These are phyloP conservation scores for Endotrypanum monterogeii DNA, from an alignment of 208 protist genomes.

Conservation along the genomic window DNA sequence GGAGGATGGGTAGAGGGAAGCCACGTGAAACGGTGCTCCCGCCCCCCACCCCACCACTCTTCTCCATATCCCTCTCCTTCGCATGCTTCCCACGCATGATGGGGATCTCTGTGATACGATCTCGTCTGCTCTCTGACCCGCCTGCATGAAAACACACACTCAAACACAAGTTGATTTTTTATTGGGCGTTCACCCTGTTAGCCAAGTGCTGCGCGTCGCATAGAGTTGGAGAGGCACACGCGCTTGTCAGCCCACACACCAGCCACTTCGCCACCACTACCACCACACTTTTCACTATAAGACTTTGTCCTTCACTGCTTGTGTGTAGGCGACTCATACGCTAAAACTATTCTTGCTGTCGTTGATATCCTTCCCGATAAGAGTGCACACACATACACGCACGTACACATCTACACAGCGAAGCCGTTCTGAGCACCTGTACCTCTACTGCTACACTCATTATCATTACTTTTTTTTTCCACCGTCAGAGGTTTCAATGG, in stretches of 20 bases:
- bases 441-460: constrained; percentile 1
- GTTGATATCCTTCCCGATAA: background rate
- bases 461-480: background rate
- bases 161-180: background rate
- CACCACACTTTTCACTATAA: background rate
- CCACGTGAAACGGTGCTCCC: too few relatives aligned
- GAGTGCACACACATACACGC: constrained; percentile 2
- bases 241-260: background rate
- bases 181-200: background rate
- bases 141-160: background rate
- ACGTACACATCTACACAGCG: background rate
- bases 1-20: too few relatives aligned
- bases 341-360: background rate
- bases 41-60: too few relatives aligned
- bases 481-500: background rate
- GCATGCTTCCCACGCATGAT: background rate
- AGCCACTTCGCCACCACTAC: background rate
- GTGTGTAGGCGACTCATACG: background rate
- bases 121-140: background rate
- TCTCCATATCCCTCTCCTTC: too few relatives aligned
- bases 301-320: background rate
- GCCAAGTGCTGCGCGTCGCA: background rate
- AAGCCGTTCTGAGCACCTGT: background rate
- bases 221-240: background rate
- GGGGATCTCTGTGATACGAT: background rate